Conservation (phyloP, 768 basidiomycete species). For the Rhodosporidiobolus odoratus region DNA sequence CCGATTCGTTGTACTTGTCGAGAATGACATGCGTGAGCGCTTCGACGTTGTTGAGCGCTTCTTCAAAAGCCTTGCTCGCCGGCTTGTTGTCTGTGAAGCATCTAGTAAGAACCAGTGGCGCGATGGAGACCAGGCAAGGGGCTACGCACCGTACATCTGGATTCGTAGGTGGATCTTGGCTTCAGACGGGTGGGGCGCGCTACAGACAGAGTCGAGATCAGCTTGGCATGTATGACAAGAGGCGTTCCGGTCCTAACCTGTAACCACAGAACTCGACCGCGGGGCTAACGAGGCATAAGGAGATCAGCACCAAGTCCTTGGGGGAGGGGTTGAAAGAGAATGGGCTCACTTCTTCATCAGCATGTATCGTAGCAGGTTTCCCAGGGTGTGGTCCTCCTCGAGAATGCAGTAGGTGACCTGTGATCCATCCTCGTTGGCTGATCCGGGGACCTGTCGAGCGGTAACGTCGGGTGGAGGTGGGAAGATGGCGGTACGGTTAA, state of each 20-base stretch:
- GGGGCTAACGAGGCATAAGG: constrained; percentile 56
- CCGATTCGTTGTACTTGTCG: constrained; percentile 34
- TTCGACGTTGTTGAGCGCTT: constrained; percentile 41
- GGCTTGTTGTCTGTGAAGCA: constrained; percentile 71
- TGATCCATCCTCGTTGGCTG: constrained; percentile 72
- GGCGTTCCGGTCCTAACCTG: constrained; percentile 55
- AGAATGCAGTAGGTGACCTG: constrained; percentile 85
- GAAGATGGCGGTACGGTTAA: neutral
- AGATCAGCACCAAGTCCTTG: constrained; percentile 10
- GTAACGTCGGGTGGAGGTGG: too few species aligned
- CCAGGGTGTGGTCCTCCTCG: constrained; percentile 93
- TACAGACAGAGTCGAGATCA: constrained; percentile 41
- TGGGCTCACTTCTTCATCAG: constrained; percentile 89
- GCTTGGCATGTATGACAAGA: neutral
- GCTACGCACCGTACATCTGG: constrained; percentile 93
- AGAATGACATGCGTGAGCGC: constrained; percentile 26
- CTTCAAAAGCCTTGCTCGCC: constrained; percentile 48
- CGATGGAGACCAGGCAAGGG: neutral
- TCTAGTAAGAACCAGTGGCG: neutral
- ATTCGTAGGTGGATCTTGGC: constrained; percentile 93
- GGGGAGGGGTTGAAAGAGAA: constrained; percentile 1
- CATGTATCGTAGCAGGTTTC: constrained; percentile 94
- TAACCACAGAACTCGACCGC: constrained; percentile 98
- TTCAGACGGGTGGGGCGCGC: constrained; percentile 93
- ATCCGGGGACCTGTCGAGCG: constrained; percentile 62